A percentile compares a stretch with the other conserved stretches of the same genome.
Evolutionary conservation across 108 stramenopile genomes (phyloP).

Genomic region (Pseudonitzschia delicatissima): DNA sequence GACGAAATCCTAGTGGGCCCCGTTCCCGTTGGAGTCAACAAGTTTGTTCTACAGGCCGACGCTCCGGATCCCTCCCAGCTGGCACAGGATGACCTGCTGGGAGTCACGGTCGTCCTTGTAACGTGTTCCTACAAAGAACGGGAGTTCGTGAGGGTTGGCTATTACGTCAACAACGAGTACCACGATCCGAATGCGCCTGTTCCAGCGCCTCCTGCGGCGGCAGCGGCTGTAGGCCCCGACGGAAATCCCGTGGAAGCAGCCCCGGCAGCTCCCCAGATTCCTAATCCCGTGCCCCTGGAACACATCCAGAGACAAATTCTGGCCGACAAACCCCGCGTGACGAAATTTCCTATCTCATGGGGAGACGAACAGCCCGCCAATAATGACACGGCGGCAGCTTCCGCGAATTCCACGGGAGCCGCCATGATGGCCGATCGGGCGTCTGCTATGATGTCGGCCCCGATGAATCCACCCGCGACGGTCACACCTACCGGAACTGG

Average conservation of each 20-base stretch:
- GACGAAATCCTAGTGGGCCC: conserved; percentile 98
- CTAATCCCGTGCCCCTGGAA: conserved; percentile 56
- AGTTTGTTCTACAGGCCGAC: conserved; percentile 91
- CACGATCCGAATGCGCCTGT: conserved; percentile 42
- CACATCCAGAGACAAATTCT: conserved; percentile 83
- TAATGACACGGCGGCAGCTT: background rate
- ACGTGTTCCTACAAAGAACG: conserved; percentile 93
- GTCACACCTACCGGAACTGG: background rate
- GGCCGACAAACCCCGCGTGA: conserved; percentile 95
- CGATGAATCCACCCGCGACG: background rate
- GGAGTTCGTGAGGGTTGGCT: conserved; percentile 97
- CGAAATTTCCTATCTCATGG: conserved; percentile 95
- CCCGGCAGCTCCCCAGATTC: conserved; percentile 15
- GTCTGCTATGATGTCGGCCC: background rate
- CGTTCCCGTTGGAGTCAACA: conserved; percentile 91
- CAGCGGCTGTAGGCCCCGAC: background rate
- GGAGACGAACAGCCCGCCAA: conserved; percentile 33
- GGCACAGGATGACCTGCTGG: conserved; percentile 85
- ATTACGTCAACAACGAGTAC: conserved; percentile 99
- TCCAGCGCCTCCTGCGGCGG: background rate
- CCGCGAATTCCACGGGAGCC: background rate
- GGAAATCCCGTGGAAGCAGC: background rate
- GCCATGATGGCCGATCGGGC: background rate
- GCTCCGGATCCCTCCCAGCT: conserved; percentile 84
- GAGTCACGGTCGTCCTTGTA: conserved; percentile 97